Evolutionary conservation across 1,284 basidiomycete species (phyloP).

Genomic region (Vanrija pseudolonga): DNA sequence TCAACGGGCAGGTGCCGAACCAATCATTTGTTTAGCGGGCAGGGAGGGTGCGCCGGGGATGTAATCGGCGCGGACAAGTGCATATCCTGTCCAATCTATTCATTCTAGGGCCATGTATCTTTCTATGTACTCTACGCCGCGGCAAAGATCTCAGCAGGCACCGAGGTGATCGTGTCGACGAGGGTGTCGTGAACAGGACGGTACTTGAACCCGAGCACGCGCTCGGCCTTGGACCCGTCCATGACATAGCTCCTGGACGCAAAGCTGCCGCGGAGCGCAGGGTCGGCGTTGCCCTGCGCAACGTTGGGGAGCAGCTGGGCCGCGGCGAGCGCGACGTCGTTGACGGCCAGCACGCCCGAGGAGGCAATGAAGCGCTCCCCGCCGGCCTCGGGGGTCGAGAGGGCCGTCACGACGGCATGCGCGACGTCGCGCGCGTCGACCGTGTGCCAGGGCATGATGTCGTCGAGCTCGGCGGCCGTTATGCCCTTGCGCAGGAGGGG

Average conservation of each 20-base stretch:
- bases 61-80: slow-evolving; percentile 6
- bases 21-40: too few species aligned
- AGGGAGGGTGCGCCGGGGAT: too few species aligned
- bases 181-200: background rate
- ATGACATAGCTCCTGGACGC: background rate
- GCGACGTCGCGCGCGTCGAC: slow-evolving; percentile 15
- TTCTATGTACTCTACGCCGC: background rate
- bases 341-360: background rate
- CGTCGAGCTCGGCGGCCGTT: background rate
- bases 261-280: background rate
- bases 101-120: background rate
- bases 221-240: background rate
- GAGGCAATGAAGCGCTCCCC: slow-evolving; percentile 58
- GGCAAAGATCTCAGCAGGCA: background rate
- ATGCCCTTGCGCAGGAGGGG: background rate
- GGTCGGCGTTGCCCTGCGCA: background rate
- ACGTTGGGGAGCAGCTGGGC: slow-evolving; percentile 1
- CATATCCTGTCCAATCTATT: too few species aligned
- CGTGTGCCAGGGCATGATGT: background rate
- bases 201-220: background rate
- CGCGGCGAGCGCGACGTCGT: background rate
- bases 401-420: background rate
- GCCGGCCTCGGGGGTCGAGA: slow-evolving; percentile 47
- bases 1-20: slow-evolving; percentile 2
- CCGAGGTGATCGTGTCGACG: background rate